Percentiles rank a stretch among this genome's conserved stretches.
phyloP scores from a whole-genome alignment of 2,329 filamentous ascomycete species.

The Penicillium janthinellum region DNA sequence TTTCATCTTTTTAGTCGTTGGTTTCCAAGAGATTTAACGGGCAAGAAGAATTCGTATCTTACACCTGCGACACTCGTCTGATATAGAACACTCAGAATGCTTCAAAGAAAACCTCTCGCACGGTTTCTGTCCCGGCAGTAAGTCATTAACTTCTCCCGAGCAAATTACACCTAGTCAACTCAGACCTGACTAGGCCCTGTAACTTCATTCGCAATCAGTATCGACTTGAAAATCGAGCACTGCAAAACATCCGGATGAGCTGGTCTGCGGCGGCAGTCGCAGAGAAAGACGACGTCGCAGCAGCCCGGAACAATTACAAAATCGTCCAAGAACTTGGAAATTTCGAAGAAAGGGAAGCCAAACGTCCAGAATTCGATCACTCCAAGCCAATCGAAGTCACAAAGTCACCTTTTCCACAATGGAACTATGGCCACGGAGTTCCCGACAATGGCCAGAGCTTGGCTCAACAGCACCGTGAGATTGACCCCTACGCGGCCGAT shows the following conservation, averaged over 20 bases:
- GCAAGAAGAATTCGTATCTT: too few relatives aligned
- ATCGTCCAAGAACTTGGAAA: constrained; percentile 22
- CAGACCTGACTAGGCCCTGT: constrained; percentile 5
- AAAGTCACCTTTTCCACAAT: constrained; percentile 40
- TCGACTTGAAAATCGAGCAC: neutral
- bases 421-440: constrained; percentile 29
- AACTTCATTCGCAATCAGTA: neutral
- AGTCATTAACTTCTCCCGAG: neutral
- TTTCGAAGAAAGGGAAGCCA: constrained; percentile 37
- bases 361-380: constrained; percentile 38
- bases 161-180: neutral
- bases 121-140: constrained; percentile 6
- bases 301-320: constrained; percentile 21
- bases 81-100: neutral
- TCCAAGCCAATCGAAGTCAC: constrained; percentile 32
- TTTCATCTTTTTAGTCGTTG: neutral
- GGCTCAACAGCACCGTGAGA: constrained; percentile 54
- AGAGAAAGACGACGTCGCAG: constrained; percentile 2
- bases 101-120: neutral
- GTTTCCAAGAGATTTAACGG: neutral
- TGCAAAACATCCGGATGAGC: constrained; percentile 4
- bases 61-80: neutral
- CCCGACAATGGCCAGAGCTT: constrained; percentile 17
- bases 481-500: constrained; percentile 73
- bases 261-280: constrained; percentile 7